phyloP scores from a whole-genome alignment of 257 asterid genomes.

The Solanum paucissectum region DNA sequence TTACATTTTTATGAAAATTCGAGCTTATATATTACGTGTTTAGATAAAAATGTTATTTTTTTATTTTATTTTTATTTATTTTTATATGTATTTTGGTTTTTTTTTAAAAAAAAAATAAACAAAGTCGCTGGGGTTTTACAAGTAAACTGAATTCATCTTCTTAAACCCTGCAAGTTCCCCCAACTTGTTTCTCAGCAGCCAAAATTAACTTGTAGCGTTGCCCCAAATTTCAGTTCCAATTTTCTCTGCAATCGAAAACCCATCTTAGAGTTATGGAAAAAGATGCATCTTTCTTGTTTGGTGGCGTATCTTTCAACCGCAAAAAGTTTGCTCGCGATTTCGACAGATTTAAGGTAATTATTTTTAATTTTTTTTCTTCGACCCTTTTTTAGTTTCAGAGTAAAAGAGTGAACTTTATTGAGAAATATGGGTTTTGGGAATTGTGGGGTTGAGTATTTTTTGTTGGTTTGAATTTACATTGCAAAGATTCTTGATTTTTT shows the following conservation, averaged over 20 bases:
- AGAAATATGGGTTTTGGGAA: neutral
- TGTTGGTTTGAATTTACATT: neutral
- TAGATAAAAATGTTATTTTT: too few relatives aligned
- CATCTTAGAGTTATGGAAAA: slow-evolving; percentile 19
- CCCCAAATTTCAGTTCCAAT: neutral
- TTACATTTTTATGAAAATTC: too few relatives aligned
- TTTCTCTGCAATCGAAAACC: neutral
- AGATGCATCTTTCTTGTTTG: slow-evolving; percentile 60
- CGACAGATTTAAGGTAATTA: slow-evolving; percentile 52
- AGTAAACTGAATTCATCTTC: neutral
- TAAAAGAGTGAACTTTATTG: neutral
- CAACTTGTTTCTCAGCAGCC: neutral
- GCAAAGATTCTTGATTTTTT: neutral
- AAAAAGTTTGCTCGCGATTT: slow-evolving; percentile 52
- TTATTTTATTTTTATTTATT: too few relatives aligned
- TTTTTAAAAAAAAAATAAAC: too few relatives aligned
- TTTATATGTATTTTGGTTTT: too few relatives aligned
- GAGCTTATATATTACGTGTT: too few relatives aligned
- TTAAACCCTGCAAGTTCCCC: neutral
- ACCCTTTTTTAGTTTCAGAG: neutral
- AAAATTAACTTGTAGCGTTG: neutral
- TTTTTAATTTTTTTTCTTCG: neutral
- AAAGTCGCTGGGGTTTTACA: neutral
- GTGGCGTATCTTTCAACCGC: slow-evolving; percentile 63
- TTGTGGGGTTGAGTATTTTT: neutral